Evolutionary conservation across 2,329 filamentous ascomycete species (phyloP).

Genomic region (Diaporthe helianthi): DNA sequence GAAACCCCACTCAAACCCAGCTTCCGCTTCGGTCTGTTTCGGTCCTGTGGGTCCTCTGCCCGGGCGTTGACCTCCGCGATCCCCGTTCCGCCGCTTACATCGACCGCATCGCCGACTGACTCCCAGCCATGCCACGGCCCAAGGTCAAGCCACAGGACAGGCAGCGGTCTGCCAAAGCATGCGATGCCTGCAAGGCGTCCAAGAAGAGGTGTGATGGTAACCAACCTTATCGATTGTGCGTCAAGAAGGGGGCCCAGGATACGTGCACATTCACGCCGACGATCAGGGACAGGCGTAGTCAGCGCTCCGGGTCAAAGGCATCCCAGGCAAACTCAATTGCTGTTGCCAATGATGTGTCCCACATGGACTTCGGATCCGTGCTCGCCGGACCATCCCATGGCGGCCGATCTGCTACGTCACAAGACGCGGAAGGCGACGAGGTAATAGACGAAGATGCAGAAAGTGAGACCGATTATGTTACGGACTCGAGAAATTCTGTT

Average conservation of each 20-base stretch:
- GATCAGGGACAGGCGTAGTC: conserved; percentile 22
- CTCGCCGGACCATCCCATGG: not conserved
- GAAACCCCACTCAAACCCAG: not conserved
- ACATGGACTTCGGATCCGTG: not conserved
- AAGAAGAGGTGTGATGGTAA: conserved; percentile 31
- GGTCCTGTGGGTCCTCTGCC: not conserved
- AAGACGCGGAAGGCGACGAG: not conserved
- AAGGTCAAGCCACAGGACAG: conserved; percentile 31
- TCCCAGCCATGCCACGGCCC: conserved; percentile 27
- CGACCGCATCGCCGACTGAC: not conserved
- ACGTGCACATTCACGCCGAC: conserved; percentile 25
- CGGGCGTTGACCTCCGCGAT: conserved; percentile 2
- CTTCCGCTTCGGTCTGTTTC: not conserved
- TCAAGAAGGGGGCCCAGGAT: conserved; percentile 29
- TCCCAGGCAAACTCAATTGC: conserved; percentile 16
- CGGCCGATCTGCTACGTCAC: not conserved
- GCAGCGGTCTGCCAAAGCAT: conserved; percentile 31
- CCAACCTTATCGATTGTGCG: conserved; percentile 26
- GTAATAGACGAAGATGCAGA: conserved; percentile 10
- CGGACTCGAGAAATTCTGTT: conserved; percentile 13
- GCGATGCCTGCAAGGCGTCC: conserved; percentile 31
- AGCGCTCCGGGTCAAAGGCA: not conserved
- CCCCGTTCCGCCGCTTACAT: conserved; percentile 10
- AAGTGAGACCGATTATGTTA: conserved; percentile 25
- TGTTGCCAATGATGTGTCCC: not conserved